Conservation (phyloP, 345 rosid species). For the Lumnitzera littorea region DNA sequence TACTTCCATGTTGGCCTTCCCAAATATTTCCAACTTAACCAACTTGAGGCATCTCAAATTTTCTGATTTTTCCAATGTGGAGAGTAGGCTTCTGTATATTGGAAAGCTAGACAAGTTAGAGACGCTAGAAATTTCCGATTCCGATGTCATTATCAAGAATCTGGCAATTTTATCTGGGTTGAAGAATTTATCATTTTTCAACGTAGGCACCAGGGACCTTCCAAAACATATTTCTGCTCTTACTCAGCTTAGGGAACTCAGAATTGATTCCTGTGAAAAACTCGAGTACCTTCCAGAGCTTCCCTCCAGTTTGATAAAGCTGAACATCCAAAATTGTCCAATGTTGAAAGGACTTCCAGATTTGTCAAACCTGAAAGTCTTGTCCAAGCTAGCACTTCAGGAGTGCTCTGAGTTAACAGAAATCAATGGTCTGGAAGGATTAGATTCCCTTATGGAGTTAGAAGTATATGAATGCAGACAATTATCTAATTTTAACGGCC, state of each 20-base stretch:
- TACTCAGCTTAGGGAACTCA: slow-evolving; percentile 2
- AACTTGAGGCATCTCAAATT: neutral
- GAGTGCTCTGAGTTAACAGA: slow-evolving; percentile 1
- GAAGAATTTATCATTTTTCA: too few species aligned
- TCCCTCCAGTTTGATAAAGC: neutral
- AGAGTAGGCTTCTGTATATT: neutral
- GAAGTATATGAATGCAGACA: neutral
- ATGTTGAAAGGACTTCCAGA: neutral
- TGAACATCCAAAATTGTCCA: neutral
- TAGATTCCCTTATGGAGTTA: neutral
- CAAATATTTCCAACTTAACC: neutral
- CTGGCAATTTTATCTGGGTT: too few species aligned
- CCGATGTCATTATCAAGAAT: too few species aligned
- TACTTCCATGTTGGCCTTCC: neutral
- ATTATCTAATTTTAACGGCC: neutral
- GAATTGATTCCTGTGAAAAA: neutral
- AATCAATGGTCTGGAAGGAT: neutral
- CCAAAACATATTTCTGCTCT: neutral
- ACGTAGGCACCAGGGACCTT: neutral
- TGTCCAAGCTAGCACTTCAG: neutral
- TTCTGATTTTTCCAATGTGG: too few species aligned
- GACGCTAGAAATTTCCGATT: neutral
- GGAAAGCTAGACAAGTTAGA: slow-evolving; percentile 6
- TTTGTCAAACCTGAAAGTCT: slow-evolving; percentile 4
- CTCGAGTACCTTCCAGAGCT: slow-evolving; percentile 1